Conservation (phyloP, 2,329 filamentous ascomycete species). For the Paecilomyces niveus region DNA sequence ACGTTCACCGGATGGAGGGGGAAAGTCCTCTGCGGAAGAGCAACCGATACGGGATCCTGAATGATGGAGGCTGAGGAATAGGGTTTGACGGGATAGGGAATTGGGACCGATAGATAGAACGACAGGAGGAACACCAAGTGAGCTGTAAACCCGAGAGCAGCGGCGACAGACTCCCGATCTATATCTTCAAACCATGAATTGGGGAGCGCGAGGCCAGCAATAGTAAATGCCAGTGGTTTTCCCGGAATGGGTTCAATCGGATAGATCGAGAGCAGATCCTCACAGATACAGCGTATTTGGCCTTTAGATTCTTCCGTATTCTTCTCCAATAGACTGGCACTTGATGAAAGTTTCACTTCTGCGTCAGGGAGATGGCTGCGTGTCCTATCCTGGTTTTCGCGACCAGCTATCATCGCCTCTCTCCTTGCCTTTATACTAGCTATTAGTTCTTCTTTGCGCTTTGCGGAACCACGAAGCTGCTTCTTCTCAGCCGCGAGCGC, state of each 20-base stretch:
- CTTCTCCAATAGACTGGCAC: constrained; percentile 48
- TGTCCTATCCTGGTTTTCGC: constrained; percentile 51
- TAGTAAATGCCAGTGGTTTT: constrained; percentile 71
- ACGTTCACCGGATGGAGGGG: constrained; percentile 71
- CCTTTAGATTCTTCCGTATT: constrained; percentile 62
- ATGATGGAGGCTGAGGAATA: constrained; percentile 69
- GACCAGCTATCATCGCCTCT: constrained; percentile 60
- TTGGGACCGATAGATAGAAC: constrained; percentile 68
- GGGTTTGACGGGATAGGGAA: constrained; percentile 72
- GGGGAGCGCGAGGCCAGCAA: constrained; percentile 69
- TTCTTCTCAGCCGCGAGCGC: constrained; percentile 59
- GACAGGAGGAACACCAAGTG: constrained; percentile 69
- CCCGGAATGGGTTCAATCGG: constrained; percentile 63
- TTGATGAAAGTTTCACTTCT: constrained; percentile 51
- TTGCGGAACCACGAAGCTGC: constrained; percentile 54
- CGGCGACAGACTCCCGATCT: constrained; percentile 63
- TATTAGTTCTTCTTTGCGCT: constrained; percentile 60
- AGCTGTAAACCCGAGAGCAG: constrained; percentile 73
- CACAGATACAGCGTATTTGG: constrained; percentile 82
- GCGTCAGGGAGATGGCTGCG: constrained; percentile 57
- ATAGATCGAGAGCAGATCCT: constrained; percentile 73
- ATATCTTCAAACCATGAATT: constrained; percentile 70
- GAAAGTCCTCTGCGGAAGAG: constrained; percentile 59
- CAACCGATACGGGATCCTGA: constrained; percentile 61
- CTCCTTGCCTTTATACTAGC: constrained; percentile 59